A percentile compares a stretch with the other conserved stretches of the same genome.
Conservation (phyloP, 257 asterid species). For the Cynanchum wilfordii region DNA sequence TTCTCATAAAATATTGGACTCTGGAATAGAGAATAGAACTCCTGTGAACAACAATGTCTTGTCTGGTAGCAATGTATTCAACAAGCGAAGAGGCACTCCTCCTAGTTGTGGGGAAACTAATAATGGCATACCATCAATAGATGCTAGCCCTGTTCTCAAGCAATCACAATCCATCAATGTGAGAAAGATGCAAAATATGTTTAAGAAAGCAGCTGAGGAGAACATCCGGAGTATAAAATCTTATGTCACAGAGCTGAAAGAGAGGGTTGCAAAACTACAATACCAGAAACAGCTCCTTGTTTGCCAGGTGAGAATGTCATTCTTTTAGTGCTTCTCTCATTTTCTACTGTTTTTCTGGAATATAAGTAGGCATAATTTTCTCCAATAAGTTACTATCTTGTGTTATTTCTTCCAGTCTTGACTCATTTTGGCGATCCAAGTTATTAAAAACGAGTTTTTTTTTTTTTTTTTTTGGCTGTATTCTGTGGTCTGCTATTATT, state of each 20-base stretch:
- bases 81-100: slow-evolving; percentile 31
- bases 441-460: not conserved
- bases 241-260: slow-evolving; percentile 88
- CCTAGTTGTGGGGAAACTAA: slow-evolving; percentile 24
- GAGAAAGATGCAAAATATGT: slow-evolving; percentile 87
- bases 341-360: not conserved
- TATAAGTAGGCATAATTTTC: too few species aligned
- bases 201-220: slow-evolving; percentile 89
- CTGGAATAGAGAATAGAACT: slow-evolving; percentile 63
- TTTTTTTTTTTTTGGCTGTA: not conserved
- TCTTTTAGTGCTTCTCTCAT: slow-evolving; percentile 3
- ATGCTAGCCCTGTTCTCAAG: slow-evolving; percentile 42
- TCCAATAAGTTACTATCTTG: not conserved
- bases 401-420: not conserved
- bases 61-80: slow-evolving; percentile 23
- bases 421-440: not conserved
- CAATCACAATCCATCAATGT: slow-evolving; percentile 62
- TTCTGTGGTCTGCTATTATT: slow-evolving; percentile 12
- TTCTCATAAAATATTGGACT: slow-evolving; percentile 40
- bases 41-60: slow-evolving; percentile 40
- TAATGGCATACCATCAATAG: slow-evolving; percentile 35
- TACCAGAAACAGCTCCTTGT: slow-evolving; percentile 97
- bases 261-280: slow-evolving; percentile 90
- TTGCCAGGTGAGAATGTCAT: slow-evolving; percentile 58
- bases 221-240: slow-evolving; percentile 76